These are phyloP conservation scores for Penicillium soppii DNA, from an alignment of 495 filamentous ascomycete species.

Conservation along the genomic window DNA sequence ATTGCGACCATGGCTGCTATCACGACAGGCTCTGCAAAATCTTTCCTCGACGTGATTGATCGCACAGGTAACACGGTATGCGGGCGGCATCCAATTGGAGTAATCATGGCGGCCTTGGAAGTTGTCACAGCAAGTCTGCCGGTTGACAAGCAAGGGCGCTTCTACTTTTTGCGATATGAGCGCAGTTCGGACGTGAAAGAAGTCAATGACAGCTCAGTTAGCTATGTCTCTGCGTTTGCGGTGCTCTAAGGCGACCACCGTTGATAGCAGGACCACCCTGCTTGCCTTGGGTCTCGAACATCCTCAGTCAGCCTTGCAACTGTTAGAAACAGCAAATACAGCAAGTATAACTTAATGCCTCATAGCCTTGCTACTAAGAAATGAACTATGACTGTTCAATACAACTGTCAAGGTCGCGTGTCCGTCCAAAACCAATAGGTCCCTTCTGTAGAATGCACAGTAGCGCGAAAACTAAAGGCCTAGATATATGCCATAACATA, in stretches of 20 bases:
- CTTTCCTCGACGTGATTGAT: constrained; percentile 66
- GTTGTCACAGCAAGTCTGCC: constrained; percentile 32
- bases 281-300: background rate
- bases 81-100: constrained; percentile 91
- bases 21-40: constrained; percentile 65
- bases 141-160: constrained; percentile 55
- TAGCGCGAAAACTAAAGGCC: background rate
- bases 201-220: constrained; percentile 82
- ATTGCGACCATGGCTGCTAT: constrained; percentile 79
- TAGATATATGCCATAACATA: background rate
- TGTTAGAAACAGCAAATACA: background rate
- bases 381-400: background rate
- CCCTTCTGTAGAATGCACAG: background rate
- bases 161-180: constrained; percentile 89
- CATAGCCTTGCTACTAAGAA: no score
- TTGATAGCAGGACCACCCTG: background rate
- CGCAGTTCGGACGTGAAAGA: constrained; percentile 75
- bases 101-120: constrained; percentile 88
- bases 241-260: constrained; percentile 24
- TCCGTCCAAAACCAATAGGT: background rate
- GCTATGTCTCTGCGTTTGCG: constrained; percentile 66
- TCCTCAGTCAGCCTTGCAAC: background rate
- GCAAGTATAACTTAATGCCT: background rate
- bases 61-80: constrained; percentile 90
- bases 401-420: background rate